Conservation (phyloP, 73 alveolate genomes). For the Symbiodinium pilosum region DNA sequence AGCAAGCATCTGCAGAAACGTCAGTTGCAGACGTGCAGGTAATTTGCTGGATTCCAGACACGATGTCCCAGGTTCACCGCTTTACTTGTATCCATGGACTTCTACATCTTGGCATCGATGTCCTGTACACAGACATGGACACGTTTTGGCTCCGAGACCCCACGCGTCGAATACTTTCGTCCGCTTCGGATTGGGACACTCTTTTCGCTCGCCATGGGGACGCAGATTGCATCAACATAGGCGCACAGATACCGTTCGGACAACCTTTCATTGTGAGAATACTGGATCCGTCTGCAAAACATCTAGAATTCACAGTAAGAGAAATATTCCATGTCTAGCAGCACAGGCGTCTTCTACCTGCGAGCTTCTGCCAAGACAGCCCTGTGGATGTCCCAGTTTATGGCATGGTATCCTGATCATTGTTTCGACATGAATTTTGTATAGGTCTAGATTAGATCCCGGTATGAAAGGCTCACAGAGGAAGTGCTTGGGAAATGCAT, state of each 20-base stretch:
- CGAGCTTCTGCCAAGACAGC: background rate
- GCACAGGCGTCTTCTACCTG: constrained; percentile 8
- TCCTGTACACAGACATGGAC: constrained; percentile 5
- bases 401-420: constrained; percentile 41
- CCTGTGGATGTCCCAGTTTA: constrained; percentile 34
- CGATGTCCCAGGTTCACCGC: constrained; percentile 11
- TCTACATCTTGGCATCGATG: constrained; percentile 33
- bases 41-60: constrained; percentile 15
- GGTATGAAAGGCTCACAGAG: too few relatives aligned
- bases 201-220: constrained; percentile 41
- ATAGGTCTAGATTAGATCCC: too few relatives aligned
- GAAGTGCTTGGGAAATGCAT: too few relatives aligned
- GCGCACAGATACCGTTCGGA: too few relatives aligned
- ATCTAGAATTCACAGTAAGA: background rate
- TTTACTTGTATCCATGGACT: constrained; percentile 1
- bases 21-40: background rate
- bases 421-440: too few relatives aligned
- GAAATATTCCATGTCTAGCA: background rate
- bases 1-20: background rate
- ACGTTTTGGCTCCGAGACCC: constrained; percentile 33
- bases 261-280: background rate
- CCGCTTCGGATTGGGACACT: constrained; percentile 21
- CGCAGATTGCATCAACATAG: constrained; percentile 39
- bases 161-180: background rate
- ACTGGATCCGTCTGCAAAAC: background rate